phyloP scores from a whole-genome alignment of 75 land plant genomes.

The Picea sitchensis region DNA sequence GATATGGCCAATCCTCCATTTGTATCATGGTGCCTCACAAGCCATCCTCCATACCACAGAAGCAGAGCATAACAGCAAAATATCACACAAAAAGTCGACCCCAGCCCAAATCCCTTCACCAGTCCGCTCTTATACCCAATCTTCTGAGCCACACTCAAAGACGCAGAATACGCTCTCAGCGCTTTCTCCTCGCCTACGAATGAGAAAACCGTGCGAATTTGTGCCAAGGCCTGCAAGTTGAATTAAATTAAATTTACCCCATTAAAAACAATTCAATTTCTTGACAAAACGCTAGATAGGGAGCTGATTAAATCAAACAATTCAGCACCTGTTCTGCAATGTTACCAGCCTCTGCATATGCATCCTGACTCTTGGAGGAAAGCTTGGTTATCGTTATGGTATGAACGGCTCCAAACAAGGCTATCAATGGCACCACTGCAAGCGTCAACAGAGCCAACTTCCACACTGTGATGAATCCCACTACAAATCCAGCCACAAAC shows the following conservation, averaged over 20 bases:
- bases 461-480: conserved; percentile 59
- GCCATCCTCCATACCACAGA: conserved; percentile 88
- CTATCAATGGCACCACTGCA: conserved; percentile 61
- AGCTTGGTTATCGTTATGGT: conserved; percentile 34
- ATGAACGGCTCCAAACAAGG: conserved; percentile 44
- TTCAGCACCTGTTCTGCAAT: conserved; percentile 48
- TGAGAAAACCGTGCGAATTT: conserved; percentile 69
- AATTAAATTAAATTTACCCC: background rate
- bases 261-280: background rate
- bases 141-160: conserved; percentile 46
- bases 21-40: conserved; percentile 68
- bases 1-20: conserved; percentile 88
- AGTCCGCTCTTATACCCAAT: conserved; percentile 73
- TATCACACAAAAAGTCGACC: conserved; percentile 69
- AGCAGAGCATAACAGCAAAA: conserved; percentile 86
- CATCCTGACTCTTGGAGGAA: conserved; percentile 42
- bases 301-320: too few relatives aligned
- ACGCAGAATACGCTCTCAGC: conserved; percentile 44
- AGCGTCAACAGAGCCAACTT: conserved; percentile 59
- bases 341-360: conserved; percentile 43
- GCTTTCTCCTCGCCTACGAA: conserved; percentile 76
- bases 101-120: conserved; percentile 83
- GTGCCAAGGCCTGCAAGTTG: conserved; percentile 58
- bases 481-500: conserved; percentile 53
- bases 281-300: background rate